Conservation (phyloP, 2,329 filamentous ascomycete genomes). For the Cladosporium colombiae region DNA sequence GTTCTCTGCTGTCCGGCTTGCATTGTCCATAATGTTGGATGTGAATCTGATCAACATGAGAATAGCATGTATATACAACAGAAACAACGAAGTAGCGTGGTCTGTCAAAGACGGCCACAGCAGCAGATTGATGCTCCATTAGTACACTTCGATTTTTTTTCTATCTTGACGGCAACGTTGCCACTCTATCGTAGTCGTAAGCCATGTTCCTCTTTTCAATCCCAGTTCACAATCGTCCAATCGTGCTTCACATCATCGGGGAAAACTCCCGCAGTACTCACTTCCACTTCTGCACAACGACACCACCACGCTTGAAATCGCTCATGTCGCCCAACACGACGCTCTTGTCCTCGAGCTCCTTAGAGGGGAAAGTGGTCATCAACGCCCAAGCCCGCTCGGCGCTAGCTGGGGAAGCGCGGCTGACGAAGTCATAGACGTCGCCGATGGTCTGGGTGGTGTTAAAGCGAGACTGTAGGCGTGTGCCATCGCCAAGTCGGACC, state of each 20-base stretch:
- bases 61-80: no score
- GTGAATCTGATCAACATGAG: no score
- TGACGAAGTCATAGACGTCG: constrained; percentile 75
- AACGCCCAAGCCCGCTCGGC: constrained; percentile 67
- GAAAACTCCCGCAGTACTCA: constrained; percentile 24
- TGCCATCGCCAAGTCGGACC: constrained; percentile 76
- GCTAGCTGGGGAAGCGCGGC: constrained; percentile 61
- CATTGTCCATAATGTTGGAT: no score
- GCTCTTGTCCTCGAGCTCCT: constrained; percentile 71
- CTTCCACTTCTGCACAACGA: constrained; percentile 59
- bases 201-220: background rate
- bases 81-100: no score
- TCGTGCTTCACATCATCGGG: background rate
- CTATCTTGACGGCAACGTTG: background rate
- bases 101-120: background rate
- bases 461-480: constrained; percentile 75
- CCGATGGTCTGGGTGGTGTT: constrained; percentile 77
- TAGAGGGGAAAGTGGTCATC: constrained; percentile 80
- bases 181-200: background rate
- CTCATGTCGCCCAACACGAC: constrained; percentile 49
- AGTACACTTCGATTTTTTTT: background rate
- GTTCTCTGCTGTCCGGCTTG: no score
- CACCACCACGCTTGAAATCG: constrained; percentile 55
- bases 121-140: background rate
- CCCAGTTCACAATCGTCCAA: background rate